Evolutionary conservation across 1,139 yeast genomes (phyloP), one percentile per base, ranked within the genome.

Genomic region (Pichia kudriavzevii): DNA sequence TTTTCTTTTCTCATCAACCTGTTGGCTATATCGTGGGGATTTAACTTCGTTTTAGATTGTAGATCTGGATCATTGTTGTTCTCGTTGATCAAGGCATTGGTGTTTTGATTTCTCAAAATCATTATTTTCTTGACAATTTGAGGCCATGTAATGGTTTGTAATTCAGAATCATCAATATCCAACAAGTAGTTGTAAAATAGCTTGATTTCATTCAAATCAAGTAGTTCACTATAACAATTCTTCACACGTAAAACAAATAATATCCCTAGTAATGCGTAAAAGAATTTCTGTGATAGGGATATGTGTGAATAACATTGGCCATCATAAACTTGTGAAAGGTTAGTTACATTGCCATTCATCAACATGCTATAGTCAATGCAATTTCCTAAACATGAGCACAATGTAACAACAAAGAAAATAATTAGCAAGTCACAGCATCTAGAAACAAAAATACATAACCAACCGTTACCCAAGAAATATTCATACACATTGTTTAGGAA

Each of bases 1-100:
- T 91, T 91, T 46, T 93, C 98, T 46, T 79, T 81, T 38, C 99
- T 67, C 98, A 91, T 88, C 39, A 91, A 83, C 42, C 98, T 66
- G 55, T 91, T 93, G 11, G 97, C 97, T 38, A 91, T 84, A 50
- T 81, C 94, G 56, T 87, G 96, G 3, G 97, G 94, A 53, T 84
- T 91, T 37, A 91, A 67, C 42, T 88, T 65, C 32, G 78, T 75
- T 49, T 79, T 81, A 0, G 88, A 75, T 40, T 74, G 78, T 38
- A 77, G 65, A 54, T 78, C 83, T 41, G 74, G 69, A 21, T 46
- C 47, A 23, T 44, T 55, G n/a, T n/a, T n/a, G n/a, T n/a, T n/a
- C 6, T 56, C 57, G 6, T 78, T 67, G 0, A 84, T 75, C 14
- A 75, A 59, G 13, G 93, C 84, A 58, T 91, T 91, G 1, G 60